Evolutionary conservation across 345 rosid genomes (phyloP).

Genomic region (Corchorus olitorius): DNA sequence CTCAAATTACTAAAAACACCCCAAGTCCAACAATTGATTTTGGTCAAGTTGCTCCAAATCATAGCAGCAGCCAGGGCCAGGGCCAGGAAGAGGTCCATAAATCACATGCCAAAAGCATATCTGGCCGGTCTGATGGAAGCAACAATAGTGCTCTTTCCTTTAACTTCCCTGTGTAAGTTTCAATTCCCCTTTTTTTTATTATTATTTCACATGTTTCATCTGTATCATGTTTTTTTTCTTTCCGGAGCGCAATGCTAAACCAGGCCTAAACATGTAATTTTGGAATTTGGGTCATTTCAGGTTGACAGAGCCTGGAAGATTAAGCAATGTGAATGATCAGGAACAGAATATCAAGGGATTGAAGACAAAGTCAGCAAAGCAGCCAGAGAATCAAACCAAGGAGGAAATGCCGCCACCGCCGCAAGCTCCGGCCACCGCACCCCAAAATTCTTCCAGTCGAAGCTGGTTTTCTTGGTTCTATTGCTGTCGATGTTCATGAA

Average conservation of each 20-base stretch:
- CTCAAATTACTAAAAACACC: neutral
- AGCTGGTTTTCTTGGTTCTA: constrained; percentile 62
- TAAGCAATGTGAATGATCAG: constrained; percentile 13
- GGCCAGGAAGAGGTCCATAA: constrained; percentile 22
- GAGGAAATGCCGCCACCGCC: constrained; percentile 28
- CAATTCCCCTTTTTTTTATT: neutral
- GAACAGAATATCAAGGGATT: neutral
- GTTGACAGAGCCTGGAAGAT: constrained; percentile 30
- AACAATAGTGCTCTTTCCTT: constrained; percentile 57
- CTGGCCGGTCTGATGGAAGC: constrained; percentile 45
- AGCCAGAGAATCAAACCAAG: constrained; percentile 12
- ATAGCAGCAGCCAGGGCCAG: neutral
- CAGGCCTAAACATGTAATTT: neutral
- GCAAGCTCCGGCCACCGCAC: constrained; percentile 25
- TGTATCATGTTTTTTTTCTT: neutral
- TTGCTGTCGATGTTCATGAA: constrained; percentile 33
- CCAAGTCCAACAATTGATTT: neutral
- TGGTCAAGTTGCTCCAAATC: constrained; percentile 11
- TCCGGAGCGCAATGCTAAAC: too few species aligned
- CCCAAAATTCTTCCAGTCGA: constrained; percentile 17
- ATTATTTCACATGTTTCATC: neutral
- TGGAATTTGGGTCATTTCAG: constrained; percentile 28
- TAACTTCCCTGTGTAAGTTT: constrained; percentile 71
- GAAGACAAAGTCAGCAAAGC: constrained; percentile 9
- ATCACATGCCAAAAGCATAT: constrained; percentile 28